Conservation (phyloP, 148 eudicot genomes). For the Oxyria digyna region DNA sequence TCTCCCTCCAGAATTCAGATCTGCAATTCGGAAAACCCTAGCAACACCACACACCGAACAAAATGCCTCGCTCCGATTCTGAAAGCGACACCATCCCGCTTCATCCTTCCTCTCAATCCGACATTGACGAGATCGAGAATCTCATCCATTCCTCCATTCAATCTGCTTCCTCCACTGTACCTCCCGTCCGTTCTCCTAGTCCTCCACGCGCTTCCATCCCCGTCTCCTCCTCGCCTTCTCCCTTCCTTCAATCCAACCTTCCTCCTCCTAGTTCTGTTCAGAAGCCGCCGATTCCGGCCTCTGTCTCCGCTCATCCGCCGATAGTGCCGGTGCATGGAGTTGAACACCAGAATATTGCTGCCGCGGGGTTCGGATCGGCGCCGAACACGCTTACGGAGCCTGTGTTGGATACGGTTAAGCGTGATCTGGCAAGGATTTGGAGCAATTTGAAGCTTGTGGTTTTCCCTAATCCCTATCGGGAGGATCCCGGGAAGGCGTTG, state of each 20-base stretch:
- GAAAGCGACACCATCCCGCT: constrained; percentile 41
- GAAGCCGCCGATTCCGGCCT: constrained; percentile 6
- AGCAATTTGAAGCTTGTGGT: constrained; percentile 94
- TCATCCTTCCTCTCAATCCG: constrained; percentile 70
- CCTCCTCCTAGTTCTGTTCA: constrained; percentile 10
- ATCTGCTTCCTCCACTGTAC: constrained; percentile 33
- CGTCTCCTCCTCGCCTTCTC: constrained; percentile 24
- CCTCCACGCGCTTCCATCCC: constrained; percentile 52
- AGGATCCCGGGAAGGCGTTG: constrained; percentile 91
- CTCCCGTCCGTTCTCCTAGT: constrained; percentile 44
- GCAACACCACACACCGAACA: not conserved
- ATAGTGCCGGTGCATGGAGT: not conserved
- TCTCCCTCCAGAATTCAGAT: constrained; percentile 1
- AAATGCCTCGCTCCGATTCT: constrained; percentile 12
- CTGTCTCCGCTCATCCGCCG: constrained; percentile 14
- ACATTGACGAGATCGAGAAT: constrained; percentile 93
- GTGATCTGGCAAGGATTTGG: constrained; percentile 78
- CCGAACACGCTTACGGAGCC: constrained; percentile 89
- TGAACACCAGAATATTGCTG: constrained; percentile 6
- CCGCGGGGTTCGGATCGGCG: constrained; percentile 46
- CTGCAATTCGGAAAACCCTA: not conserved
- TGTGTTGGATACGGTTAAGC: constrained; percentile 85
- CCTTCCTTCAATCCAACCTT: constrained; percentile 30
- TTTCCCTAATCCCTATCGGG: constrained; percentile 80
- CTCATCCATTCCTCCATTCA: constrained; percentile 49